These are phyloP conservation scores for Exsudoporus frostii DNA, from an alignment of 768 basidiomycete species.

Conservation along the genomic window DNA sequence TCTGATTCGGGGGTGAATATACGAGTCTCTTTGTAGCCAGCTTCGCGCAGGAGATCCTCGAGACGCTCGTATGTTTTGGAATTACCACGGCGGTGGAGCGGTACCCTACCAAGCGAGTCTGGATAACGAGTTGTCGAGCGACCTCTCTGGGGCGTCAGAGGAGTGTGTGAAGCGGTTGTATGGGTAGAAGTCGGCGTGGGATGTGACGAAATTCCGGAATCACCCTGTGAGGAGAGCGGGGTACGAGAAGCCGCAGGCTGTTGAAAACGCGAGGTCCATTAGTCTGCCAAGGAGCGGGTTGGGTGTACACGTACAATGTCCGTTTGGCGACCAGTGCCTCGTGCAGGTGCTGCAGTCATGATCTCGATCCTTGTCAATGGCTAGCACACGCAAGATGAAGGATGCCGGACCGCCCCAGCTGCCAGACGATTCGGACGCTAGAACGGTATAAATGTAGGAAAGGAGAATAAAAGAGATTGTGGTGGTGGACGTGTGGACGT, in stretches of 20 bases:
- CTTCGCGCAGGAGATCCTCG: conserved; percentile 81
- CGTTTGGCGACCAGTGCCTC: conserved; percentile 12
- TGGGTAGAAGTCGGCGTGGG: conserved; percentile 7
- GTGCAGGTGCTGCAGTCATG: conserved; percentile 17
- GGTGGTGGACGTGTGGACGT: neutral
- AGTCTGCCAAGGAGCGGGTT: neutral
- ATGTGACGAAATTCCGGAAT: conserved; percentile 4
- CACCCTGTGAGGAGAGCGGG: conserved; percentile 5
- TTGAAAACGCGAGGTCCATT: conserved; percentile 9
- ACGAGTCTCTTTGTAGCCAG: conserved; percentile 90
- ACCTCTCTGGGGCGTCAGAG: conserved; percentile 41
- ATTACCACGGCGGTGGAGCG: conserved; percentile 73
- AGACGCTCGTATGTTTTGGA: conserved; percentile 80
- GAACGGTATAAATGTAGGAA: neutral
- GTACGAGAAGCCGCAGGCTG: conserved; percentile 11
- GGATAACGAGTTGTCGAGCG: conserved; percentile 52
- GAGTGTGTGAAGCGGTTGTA: conserved; percentile 23
- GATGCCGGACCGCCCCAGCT: conserved; percentile 7
- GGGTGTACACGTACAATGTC: conserved; percentile 15
- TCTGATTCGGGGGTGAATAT: conserved; percentile 85
- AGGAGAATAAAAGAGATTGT: neutral
- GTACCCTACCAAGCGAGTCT: conserved; percentile 60
- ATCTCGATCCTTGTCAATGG: conserved; percentile 9
- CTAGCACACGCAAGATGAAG: conserved; percentile 1
- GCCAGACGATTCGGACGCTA: neutral